phyloP scores from a whole-genome alignment of 768 basidiomycete genomes.

The Suillus placidus region DNA sequence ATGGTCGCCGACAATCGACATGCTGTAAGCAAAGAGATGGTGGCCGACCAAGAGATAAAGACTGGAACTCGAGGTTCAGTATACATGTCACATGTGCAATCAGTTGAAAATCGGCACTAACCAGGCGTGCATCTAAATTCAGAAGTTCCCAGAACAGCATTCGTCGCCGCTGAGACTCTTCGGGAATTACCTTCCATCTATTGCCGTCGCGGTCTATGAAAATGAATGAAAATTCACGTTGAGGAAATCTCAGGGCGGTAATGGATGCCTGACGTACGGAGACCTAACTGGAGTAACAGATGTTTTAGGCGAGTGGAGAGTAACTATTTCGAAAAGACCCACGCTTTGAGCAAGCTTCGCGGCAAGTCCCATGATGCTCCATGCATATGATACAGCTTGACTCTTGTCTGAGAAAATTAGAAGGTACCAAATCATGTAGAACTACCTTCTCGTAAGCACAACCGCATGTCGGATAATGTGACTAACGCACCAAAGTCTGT shows the following conservation, averaged over 20 bases:
- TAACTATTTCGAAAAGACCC: slow-evolving; percentile 30
- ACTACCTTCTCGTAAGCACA: slow-evolving; percentile 47
- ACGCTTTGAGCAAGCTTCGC: slow-evolving; percentile 75
- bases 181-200: slow-evolving; percentile 65
- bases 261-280: slow-evolving; percentile 50
- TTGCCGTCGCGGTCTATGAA: slow-evolving; percentile 66
- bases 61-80: slow-evolving; percentile 41
- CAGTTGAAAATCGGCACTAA: slow-evolving; percentile 39
- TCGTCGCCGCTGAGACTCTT: slow-evolving; percentile 70
- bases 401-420: slow-evolving; percentile 75
- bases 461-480: slow-evolving; percentile 8
- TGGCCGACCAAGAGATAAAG: slow-evolving; percentile 70
- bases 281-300: slow-evolving; percentile 53
- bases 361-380: slow-evolving; percentile 76
- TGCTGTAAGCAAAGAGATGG: slow-evolving; percentile 67
- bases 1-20: slow-evolving; percentile 58
- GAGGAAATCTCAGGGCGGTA: slow-evolving; percentile 15
- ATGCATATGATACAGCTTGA: slow-evolving; percentile 71
- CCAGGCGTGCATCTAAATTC: slow-evolving; percentile 66
- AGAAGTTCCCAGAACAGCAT: slow-evolving; percentile 77
- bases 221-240: slow-evolving; percentile 13
- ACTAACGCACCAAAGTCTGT: slow-evolving; percentile 57
- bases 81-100: slow-evolving; percentile 15
- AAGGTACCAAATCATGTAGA: slow-evolving; percentile 78
- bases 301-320: slow-evolving; percentile 7